phyloP scores from a whole-genome alignment of 352 stramenopile genomes.

The Pseudoperonospora humuli region DNA sequence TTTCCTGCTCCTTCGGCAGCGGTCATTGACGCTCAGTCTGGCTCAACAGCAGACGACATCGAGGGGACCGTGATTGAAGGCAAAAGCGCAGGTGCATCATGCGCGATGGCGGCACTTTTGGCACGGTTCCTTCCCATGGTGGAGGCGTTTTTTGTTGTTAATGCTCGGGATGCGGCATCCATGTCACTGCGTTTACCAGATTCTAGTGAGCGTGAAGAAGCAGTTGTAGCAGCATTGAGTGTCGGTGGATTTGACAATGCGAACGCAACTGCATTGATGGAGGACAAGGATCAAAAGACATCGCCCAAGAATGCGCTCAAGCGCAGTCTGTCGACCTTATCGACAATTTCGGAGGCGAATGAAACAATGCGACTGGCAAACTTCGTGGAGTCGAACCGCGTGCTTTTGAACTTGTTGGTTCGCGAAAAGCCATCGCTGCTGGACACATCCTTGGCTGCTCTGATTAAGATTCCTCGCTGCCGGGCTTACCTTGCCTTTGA shows the following conservation, averaged over 20 bases:
- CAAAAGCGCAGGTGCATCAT: slow-evolving; percentile 82
- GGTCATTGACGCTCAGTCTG: slow-evolving; percentile 8
- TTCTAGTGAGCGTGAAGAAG: slow-evolving; percentile 69
- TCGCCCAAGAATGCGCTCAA: slow-evolving; percentile 23
- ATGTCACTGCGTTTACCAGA: slow-evolving; percentile 72
- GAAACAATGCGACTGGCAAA: slow-evolving; percentile 71
- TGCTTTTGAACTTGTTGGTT: slow-evolving; percentile 96
- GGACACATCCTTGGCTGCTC: slow-evolving; percentile 90
- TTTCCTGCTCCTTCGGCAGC: slow-evolving; percentile 31
- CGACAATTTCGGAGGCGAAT: slow-evolving; percentile 36
- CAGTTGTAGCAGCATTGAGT: slow-evolving; percentile 62
- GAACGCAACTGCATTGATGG: slow-evolving; percentile 22
- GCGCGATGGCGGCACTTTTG: slow-evolving; percentile 90
- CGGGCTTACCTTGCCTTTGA: slow-evolving; percentile 97
- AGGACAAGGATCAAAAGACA: slow-evolving; percentile 22
- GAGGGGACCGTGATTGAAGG: slow-evolving; percentile 82
- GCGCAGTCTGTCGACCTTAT: slow-evolving; percentile 32
- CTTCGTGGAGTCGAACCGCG: slow-evolving; percentile 94
- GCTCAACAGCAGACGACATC: slow-evolving; percentile 42
- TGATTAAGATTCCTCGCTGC: slow-evolving; percentile 95
- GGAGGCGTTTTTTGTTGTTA: slow-evolving; percentile 98
- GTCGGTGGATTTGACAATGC: slow-evolving; percentile 48
- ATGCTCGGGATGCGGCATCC: slow-evolving; percentile 80
- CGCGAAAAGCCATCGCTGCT: slow-evolving; percentile 94
- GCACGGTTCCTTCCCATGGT: slow-evolving; percentile 96